Percentiles rank a stretch among this genome's conserved stretches.
Evolutionary conservation across 2,329 filamentous ascomycete species (phyloP).

Genomic region (Xylariaceae sp.): DNA sequence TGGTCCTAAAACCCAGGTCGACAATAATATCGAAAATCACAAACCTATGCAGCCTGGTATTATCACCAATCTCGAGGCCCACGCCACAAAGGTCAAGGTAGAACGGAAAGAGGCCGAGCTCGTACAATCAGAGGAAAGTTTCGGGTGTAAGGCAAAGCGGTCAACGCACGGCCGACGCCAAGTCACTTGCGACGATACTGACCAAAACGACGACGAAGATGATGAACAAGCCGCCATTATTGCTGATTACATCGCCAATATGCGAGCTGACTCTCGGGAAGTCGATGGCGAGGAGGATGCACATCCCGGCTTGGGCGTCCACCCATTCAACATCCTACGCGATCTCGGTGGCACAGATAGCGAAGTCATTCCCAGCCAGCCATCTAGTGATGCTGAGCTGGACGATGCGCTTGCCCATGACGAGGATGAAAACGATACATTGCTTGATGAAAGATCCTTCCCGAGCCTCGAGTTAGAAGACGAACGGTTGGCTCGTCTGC

Average conservation of each 20-base stretch:
- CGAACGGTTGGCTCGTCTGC: slow-evolving; percentile 58
- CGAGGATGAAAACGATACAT: slow-evolving; percentile 37
- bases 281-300: slow-evolving; percentile 28
- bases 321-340: slow-evolving; percentile 31
- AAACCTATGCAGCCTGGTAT: slow-evolving; percentile 27
- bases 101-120: not conserved
- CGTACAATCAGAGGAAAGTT: slow-evolving; percentile 14
- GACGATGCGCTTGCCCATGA: slow-evolving; percentile 34
- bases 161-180: not conserved
- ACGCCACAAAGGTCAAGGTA: slow-evolving; percentile 22
- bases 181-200: not conserved
- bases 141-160: slow-evolving; percentile 8
- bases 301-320: slow-evolving; percentile 21
- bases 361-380: slow-evolving; percentile 32
- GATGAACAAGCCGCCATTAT: slow-evolving; percentile 55
- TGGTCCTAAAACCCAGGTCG: not conserved
- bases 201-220: slow-evolving; percentile 22
- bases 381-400: slow-evolving; percentile 27
- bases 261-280: slow-evolving; percentile 40
- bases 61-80: slow-evolving; percentile 12
- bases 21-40: slow-evolving; percentile 4
- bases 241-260: slow-evolving; percentile 70
- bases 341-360: slow-evolving; percentile 45
- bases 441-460: slow-evolving; percentile 25
- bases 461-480: slow-evolving; percentile 45